Evolutionary conservation across 2,329 filamentous ascomycete species (phyloP).

Genomic region (Albophoma yamanashiensis): DNA sequence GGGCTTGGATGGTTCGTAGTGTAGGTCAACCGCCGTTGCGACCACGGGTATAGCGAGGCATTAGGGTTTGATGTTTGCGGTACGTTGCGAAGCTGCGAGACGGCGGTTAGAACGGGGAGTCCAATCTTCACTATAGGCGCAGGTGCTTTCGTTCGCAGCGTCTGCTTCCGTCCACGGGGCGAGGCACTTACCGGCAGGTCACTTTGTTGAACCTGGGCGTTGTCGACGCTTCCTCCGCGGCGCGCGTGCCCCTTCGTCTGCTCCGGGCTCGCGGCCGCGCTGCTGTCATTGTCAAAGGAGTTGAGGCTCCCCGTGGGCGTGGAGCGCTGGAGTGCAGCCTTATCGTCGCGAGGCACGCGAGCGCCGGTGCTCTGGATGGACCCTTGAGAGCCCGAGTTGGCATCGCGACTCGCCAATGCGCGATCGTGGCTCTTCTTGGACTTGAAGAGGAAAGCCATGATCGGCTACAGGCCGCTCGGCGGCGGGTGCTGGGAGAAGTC

Average conservation of each 20-base stretch:
- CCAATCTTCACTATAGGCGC: background rate
- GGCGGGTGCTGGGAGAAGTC: slow-evolving; percentile 15
- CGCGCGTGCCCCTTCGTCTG: slow-evolving; percentile 49
- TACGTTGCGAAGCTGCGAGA: slow-evolving; percentile 43
- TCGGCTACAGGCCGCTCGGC: slow-evolving; percentile 29
- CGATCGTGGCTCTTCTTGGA: slow-evolving; percentile 67
- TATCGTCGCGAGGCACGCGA: slow-evolving; percentile 41
- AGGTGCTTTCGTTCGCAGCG: background rate
- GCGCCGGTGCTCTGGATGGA: slow-evolving; percentile 37
- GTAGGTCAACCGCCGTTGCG: slow-evolving; percentile 78
- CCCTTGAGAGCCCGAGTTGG: slow-evolving; percentile 33
- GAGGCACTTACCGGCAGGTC: slow-evolving; percentile 30
- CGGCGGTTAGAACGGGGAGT: slow-evolving; percentile 4
- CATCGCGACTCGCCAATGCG: slow-evolving; percentile 44
- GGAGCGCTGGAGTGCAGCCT: slow-evolving; percentile 43
- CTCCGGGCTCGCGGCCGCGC: slow-evolving; percentile 50
- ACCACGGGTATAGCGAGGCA: slow-evolving; percentile 89
- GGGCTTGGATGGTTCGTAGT: slow-evolving; percentile 72
- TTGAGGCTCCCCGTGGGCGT: slow-evolving; percentile 71
- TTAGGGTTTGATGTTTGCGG: slow-evolving; percentile 46
- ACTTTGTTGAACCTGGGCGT: slow-evolving; percentile 24
- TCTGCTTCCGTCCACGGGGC: background rate
- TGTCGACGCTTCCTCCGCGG: slow-evolving; percentile 39
- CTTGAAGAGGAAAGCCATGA: slow-evolving; percentile 76
- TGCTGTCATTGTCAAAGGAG: slow-evolving; percentile 51